Evolutionary conservation across 768 basidiomycete species (phyloP).

Genomic region (Tylopilus subfusipes): DNA sequence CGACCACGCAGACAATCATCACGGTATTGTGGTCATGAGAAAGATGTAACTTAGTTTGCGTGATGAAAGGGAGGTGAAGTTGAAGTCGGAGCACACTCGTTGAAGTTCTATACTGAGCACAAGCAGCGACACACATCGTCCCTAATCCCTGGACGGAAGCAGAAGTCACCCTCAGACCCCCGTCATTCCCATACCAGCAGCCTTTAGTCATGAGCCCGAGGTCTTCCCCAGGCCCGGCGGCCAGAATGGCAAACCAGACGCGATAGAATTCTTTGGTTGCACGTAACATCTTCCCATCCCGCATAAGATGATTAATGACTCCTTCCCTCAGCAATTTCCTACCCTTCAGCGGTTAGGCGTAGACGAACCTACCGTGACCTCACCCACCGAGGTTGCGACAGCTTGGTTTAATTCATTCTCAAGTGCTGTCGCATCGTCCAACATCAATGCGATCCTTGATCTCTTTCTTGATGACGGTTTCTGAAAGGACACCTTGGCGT

Average conservation of each 20-base stretch:
- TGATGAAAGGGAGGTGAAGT: no score
- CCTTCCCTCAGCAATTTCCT: neutral
- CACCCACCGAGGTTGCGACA: constrained; percentile 16
- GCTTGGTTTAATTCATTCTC: constrained; percentile 27
- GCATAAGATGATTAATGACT: neutral
- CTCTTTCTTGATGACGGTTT: constrained; percentile 30
- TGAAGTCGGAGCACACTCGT: no score
- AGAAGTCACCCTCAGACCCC: neutral
- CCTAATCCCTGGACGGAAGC: no score
- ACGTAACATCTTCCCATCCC: neutral
- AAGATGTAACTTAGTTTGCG: no score
- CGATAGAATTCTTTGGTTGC: neutral
- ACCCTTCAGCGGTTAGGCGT: neutral
- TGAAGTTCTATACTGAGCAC: no score
- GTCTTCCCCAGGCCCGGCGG: no score
- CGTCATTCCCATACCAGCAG: neutral
- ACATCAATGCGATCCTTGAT: constrained; percentile 16
- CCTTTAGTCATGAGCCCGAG: neutral
- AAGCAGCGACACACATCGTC: no score
- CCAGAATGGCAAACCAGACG: neutral
- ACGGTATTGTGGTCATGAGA: no score
- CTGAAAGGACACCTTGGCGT: constrained; percentile 51
- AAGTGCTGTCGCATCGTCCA: constrained; percentile 13
- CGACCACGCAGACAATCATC: no score
- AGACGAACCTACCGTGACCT: constrained; percentile 15